Base-by-base conservation (phyloP, 495 filamentous ascomycete species). In the Xylaria grammica region DNA sequence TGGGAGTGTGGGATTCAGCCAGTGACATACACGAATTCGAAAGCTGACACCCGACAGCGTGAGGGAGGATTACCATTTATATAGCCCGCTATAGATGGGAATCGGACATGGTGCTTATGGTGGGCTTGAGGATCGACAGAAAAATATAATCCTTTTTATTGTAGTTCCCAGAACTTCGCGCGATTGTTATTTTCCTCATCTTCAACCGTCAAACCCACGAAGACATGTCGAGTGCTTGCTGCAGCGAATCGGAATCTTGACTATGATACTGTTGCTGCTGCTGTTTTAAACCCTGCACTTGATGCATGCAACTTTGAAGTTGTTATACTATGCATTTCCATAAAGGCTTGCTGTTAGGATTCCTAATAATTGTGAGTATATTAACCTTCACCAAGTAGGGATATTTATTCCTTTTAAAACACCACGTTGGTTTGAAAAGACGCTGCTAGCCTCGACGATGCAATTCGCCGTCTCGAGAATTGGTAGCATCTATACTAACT, bases 341-440 rank as follows among this genome's bases (percentile, higher is more conserved):
- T 49, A 70, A 67, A 66, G 67, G 69, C 62, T 36, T 58, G 48
- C 62, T 65, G 63, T 63, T 72, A 40, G 73, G 71, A 46, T 74
- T 73, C 69, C 65, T 67, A 53, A 50, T 65, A 34, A 11, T 65
- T 19, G 66, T 68, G 20, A 65, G 66, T 68, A 20, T n/a, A 53
- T 24, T 27, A 32, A 20, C 11, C n/a, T 46, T 46, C 32, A 22
- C 34, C 34, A 36, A 36, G 11, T 36, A 11, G 11, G 6, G 6
- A 5, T 36, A 11, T 11, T 6, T 36, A 36, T 19, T 24, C 42
- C 15, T 27, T 44, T 17, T 1, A 34, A 11, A 15, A n/a, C 19
- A 27, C 30, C 5, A 1, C 9, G 5, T 36, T 53, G 6, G 5
- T 42, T 19, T 10, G 6, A 24, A 36, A 26, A 3, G 10, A 22